Base-by-base conservation (phyloP, 768 basidiomycete species). In the Tricholoma hemisulphureum region DNA sequence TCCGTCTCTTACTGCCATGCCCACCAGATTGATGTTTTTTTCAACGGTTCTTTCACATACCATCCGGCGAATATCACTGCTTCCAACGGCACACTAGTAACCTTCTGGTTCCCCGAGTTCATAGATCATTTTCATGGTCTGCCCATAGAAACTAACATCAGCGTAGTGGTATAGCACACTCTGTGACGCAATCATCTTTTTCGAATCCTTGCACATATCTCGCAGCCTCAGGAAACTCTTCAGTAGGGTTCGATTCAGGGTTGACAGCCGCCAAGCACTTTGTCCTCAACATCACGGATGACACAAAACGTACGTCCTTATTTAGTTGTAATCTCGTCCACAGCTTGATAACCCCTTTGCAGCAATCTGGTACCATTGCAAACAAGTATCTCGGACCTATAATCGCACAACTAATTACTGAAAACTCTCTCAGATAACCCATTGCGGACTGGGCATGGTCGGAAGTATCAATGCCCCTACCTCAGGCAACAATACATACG, bases 311-410 rank as follows among this genome's bases (percentile, higher is more conserved):
- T 83, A 63, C 61, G 80, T 67, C 6, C 13, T 14, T 28, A 31
- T 57, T 49, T 45, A 31, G n/a, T 35, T 45, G 28, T 14, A 50
- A 58, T 41, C 4, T 21, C 16, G n/a, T 37, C 18, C 45, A 53
- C 1, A 20, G 48, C 45, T 41, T 48, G 6, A 32, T 53, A 8
- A 46, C 58, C 23, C 46, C 32, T 50, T n/a, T 58, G 16, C 56
- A 84, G 81, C 82, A 18, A 80, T 85, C 55, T 85, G 78, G 78
- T 83, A 78, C 79, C 78, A 79, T 65, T 83, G 83, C 73, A 82
- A 83, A 67, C 68, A 72, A 55, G 73, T 73, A 34, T 51, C 53
- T 28, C 24, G 8, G 9, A 13, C 4, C 21, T 13, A 29, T 9
- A 9, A 31, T 26, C 20, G 35, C 28, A 9, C 24, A 5, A 43